These are phyloP conservation scores for Kodamaea leandrae DNA, from an alignment of 805 yeast genomes.

Conservation along the genomic window DNA sequence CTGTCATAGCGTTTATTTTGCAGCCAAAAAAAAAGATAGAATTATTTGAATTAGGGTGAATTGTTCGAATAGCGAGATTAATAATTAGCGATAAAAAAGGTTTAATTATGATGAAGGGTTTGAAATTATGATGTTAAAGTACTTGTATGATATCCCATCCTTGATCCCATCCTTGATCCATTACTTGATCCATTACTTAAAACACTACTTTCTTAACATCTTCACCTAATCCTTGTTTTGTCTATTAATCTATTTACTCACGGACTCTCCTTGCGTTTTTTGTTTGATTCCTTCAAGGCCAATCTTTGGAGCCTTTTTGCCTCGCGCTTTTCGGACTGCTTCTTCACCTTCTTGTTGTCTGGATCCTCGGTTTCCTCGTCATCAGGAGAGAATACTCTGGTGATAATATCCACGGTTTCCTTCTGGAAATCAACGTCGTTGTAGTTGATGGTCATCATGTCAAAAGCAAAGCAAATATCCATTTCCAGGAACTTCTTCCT, in stretches of 20 bases:
- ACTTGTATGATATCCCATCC: too few relatives aligned
- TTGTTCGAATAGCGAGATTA: too few relatives aligned
- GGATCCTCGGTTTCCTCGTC: conserved; percentile 18
- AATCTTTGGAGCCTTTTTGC: conserved; percentile 34
- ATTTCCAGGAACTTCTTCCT: conserved; percentile 26
- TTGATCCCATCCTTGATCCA: too few relatives aligned
- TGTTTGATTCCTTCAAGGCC: conserved; percentile 16
- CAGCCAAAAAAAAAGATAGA: background rate
- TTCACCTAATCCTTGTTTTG: too few relatives aligned
- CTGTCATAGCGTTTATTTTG: conserved; percentile 1
- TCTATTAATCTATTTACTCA: too few relatives aligned
- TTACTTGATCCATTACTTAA: too few relatives aligned
- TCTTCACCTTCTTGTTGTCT: conserved; percentile 19
- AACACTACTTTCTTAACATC: too few relatives aligned
- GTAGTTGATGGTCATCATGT: conserved; percentile 34
- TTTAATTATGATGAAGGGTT: background rate
- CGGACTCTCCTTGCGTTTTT: conserved; percentile 16
- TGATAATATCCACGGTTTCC: conserved; percentile 23
- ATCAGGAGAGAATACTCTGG: conserved; percentile 25
- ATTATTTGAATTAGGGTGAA: too few relatives aligned
- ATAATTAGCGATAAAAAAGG: too few relatives aligned
- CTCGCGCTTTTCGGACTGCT: conserved; percentile 34
- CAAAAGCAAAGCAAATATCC: conserved; percentile 40
- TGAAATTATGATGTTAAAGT: too few relatives aligned
- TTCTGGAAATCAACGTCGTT: conserved; percentile 28